Conservation (phyloP, 805 yeast species). For the Tetrapisispora namnaoensis region DNA sequence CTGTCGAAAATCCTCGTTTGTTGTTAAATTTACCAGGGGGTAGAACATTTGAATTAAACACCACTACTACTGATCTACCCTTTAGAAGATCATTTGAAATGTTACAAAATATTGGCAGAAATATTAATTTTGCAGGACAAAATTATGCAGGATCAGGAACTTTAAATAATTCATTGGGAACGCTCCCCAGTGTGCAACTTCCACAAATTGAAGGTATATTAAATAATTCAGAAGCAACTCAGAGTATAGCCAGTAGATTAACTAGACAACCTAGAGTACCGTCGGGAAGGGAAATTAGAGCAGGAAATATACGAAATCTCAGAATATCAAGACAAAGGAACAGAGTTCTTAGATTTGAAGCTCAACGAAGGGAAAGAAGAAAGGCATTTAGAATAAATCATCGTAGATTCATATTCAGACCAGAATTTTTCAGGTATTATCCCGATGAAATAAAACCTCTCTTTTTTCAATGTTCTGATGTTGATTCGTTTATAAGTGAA, state of each 20-base stretch:
- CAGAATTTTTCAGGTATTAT: not conserved
- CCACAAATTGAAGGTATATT: not conserved
- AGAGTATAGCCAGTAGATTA: not conserved
- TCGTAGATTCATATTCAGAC: conserved; percentile 1
- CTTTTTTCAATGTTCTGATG: not conserved
- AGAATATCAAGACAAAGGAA: conserved; percentile 1
- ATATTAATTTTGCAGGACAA: not conserved
- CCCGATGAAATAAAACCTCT: not conserved
- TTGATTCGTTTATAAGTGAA: not conserved
- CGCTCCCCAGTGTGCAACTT: not conserved
- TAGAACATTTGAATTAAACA: conserved; percentile 13
- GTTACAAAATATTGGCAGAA: conserved; percentile 6
- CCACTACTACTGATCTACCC: conserved; percentile 19
- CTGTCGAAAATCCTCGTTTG: conserved; percentile 16
- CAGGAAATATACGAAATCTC: not conserved
- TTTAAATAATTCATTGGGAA: not conserved
- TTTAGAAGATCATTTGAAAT: conserved; percentile 21
- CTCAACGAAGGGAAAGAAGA: not conserved
- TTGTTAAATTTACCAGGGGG: conserved; percentile 23
- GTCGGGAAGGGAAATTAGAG: not conserved
- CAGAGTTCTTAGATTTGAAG: not conserved
- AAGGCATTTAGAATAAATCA: not conserved
- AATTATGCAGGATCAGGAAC: no score
- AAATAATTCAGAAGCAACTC: not conserved
- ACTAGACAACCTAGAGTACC: not conserved